Conservation (phyloP, 768 basidiomycete genomes). For the Boletus tylopilopsis region DNA sequence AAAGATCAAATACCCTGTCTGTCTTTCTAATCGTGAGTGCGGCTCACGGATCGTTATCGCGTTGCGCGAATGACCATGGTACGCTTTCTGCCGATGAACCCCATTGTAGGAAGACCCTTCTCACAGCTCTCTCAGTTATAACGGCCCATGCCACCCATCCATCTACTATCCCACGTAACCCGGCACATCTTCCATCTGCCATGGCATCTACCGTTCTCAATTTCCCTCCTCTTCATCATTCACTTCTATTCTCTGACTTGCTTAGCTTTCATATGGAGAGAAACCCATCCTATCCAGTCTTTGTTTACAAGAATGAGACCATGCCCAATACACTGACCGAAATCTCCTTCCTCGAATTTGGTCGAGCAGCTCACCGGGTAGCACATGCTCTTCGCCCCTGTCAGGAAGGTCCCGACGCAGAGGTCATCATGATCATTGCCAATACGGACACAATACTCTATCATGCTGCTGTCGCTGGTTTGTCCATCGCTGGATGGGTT, state of each 20-base stretch:
- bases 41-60: background rate
- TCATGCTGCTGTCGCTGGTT: slow-evolving; percentile 31
- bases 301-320: slow-evolving; percentile 13
- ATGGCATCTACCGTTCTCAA: slow-evolving; percentile 1
- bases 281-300: slow-evolving; percentile 25
- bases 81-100: background rate
- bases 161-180: background rate
- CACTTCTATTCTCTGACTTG: slow-evolving; percentile 24
- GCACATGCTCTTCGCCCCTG: slow-evolving; percentile 40
- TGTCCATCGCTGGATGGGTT: slow-evolving; percentile 38
- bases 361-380: slow-evolving; percentile 29
- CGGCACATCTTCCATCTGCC: background rate
- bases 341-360: slow-evolving; percentile 28
- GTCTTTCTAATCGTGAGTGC: background rate
- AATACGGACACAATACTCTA: slow-evolving; percentile 34
- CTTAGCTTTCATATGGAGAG: slow-evolving; percentile 23
- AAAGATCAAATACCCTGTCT: too few relatives aligned
- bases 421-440: slow-evolving; percentile 23
- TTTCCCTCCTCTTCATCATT: slow-evolving; percentile 24
- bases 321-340: slow-evolving; percentile 10
- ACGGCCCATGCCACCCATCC: background rate
- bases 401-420: slow-evolving; percentile 18
- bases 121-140: slow-evolving; percentile 13
- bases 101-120: slow-evolving; percentile 1
- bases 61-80: background rate